Evolutionary conservation across 1,284 basidiomycete genomes (phyloP), one percentile per base, ranked within the genome.

Genomic region (Wolfiporia cocos): DNA sequence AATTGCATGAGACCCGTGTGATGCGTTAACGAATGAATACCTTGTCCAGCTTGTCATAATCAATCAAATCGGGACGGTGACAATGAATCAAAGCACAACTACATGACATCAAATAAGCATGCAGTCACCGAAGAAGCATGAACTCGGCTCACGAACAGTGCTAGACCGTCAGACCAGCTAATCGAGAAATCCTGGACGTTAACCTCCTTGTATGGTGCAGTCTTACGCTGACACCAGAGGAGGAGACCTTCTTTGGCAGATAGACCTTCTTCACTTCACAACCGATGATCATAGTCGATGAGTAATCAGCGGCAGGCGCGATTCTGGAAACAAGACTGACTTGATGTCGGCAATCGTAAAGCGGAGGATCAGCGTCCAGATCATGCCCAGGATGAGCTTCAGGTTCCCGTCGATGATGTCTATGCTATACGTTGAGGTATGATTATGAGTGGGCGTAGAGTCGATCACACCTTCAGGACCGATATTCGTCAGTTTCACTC

Each of bases 261-360:
- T 20, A 97, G 76, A 41, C 95, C 95, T 67, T 98, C 95, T 73
- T 95, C 92, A 56, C 93, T 96, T 66, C 57, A 44, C 45, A 21
- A 20, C 34, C 22, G 23, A 34, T 37, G 15, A 20, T 34, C 20
- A 26, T n/a, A n/a, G n/a, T n/a, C n/a, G n/a, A n/a, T n/a, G n/a
- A n/a, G n/a, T n/a, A n/a, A n/a, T n/a, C n/a, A n/a, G n/a, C n/a
- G n/a, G n/a, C n/a, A n/a, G n/a, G n/a, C n/a, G n/a, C n/a, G n/a
- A n/a, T n/a, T n/a, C 21, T 32, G 22, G 17, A 4, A 23, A 4
- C 19, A 52, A 10, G 34, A 67, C 80, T 47, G 55, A 92, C 91
- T 83, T 95, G 68, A 99, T 98, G 57, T 95, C 93, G 14, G 95
- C 93, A 52, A 99, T 98, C 19, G 94, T 96, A 64, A 98, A 99